Evolutionary conservation across 495 filamentous ascomycete species (phyloP).

Genomic region (Cenococcum geophilum): DNA sequence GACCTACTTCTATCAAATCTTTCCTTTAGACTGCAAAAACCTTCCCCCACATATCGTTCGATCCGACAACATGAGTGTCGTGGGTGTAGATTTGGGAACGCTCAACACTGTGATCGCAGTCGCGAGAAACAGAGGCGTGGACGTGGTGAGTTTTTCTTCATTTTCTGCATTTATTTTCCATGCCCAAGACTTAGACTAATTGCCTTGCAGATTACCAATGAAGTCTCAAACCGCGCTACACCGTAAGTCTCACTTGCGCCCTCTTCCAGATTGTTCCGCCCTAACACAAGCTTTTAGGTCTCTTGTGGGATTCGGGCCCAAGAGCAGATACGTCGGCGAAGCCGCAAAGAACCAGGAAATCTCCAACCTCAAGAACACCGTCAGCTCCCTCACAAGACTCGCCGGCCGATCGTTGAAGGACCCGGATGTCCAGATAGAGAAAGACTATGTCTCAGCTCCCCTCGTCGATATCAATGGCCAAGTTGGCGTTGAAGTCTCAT

Average conservation of each 20-base stretch:
- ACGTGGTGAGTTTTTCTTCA: conserved; percentile 71
- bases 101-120: conserved; percentile 97
- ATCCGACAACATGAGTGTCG: conserved; percentile 57
- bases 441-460: conserved; percentile 79
- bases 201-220: conserved; percentile 80
- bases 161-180: neutral
- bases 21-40: neutral
- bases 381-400: conserved; percentile 84
- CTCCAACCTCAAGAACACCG: conserved; percentile 98
- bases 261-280: conserved; percentile 29
- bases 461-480: conserved; percentile 88
- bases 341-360: conserved; percentile 97
- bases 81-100: conserved; percentile 92
- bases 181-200: conserved; percentile 5
- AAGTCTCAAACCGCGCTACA: conserved; percentile 96
- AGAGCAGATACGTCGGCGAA: conserved; percentile 88
- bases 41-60: conserved; percentile 10
- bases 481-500: conserved; percentile 89
- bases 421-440: conserved; percentile 86
- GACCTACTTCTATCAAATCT: neutral
- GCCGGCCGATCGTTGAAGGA: conserved; percentile 79
- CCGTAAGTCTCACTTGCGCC: conserved; percentile 61
- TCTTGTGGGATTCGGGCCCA: conserved; percentile 89
- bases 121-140: conserved; percentile 94
- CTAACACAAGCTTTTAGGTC: conserved; percentile 53